phyloP scores from a whole-genome alignment of 345 rosid genomes.

The Cochlearia excelsa region DNA sequence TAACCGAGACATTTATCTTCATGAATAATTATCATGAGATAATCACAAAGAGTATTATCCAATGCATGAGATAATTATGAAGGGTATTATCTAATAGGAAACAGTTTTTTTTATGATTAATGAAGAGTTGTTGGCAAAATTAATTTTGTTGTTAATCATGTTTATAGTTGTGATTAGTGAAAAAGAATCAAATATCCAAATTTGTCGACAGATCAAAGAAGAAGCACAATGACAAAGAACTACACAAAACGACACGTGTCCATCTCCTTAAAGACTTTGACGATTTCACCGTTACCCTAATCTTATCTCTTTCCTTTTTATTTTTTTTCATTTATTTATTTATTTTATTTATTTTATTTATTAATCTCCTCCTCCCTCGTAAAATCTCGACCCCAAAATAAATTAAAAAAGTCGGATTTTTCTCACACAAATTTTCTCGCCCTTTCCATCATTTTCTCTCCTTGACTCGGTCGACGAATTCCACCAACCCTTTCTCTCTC shows the following conservation, averaged over 20 bases:
- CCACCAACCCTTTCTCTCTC: slow-evolving; percentile 33
- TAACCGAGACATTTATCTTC: too few species aligned
- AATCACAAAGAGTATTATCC: too few species aligned
- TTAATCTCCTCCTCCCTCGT: slow-evolving; percentile 7
- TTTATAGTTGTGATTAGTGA: too few species aligned
- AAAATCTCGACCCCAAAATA: slow-evolving; percentile 28
- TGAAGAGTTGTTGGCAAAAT: too few species aligned
- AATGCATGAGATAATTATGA: too few species aligned
- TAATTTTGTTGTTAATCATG: too few species aligned
- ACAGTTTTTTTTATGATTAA: too few species aligned
- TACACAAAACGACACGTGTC: slow-evolving; percentile 42
- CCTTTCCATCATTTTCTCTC: slow-evolving; percentile 37
- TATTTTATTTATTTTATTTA: too few species aligned
- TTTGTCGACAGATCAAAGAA: slow-evolving; percentile 36
- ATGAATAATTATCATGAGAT: too few species aligned
- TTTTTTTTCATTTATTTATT: not conserved
- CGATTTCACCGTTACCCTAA: slow-evolving; percentile 38
- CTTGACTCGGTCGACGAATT: slow-evolving; percentile 40
- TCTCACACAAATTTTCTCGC: slow-evolving; percentile 27
- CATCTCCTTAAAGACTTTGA: slow-evolving; percentile 4
- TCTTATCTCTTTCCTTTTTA: slow-evolving; percentile 24
- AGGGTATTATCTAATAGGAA: too few species aligned
- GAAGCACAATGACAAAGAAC: slow-evolving; percentile 28
- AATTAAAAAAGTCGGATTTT: not conserved
- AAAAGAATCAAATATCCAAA: not conserved